These are phyloP conservation scores for Boletus subcaerulescens DNA, from an alignment of 768 basidiomycete genomes.

Conservation along the genomic window DNA sequence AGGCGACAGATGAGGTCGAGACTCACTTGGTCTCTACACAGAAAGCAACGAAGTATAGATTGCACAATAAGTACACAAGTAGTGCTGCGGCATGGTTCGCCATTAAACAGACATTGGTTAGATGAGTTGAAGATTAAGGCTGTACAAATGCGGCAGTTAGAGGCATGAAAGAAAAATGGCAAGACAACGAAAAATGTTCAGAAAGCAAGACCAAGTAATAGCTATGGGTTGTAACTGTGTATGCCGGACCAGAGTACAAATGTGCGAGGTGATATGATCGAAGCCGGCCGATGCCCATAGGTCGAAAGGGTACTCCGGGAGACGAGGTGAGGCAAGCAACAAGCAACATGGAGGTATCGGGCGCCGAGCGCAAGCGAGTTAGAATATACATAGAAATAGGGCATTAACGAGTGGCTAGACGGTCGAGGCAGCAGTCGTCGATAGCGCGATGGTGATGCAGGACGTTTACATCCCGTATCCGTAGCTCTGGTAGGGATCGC, in stretches of 20 bases:
- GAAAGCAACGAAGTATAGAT: slow-evolving; percentile 34
- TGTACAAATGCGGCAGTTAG: slow-evolving; percentile 48
- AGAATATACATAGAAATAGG: slow-evolving; percentile 39
- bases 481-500: slow-evolving; percentile 77
- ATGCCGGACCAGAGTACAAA: slow-evolving; percentile 71
- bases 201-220: slow-evolving; percentile 37
- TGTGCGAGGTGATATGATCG: slow-evolving; percentile 56
- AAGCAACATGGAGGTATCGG: slow-evolving; percentile 32
- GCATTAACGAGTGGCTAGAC: slow-evolving; percentile 30
- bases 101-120: slow-evolving; percentile 43
- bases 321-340: slow-evolving; percentile 39
- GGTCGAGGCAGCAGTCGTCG: slow-evolving; percentile 8
- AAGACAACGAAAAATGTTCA: slow-evolving; percentile 28
- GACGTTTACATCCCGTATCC: slow-evolving; percentile 74
- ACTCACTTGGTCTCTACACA: no score
- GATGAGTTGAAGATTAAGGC: slow-evolving; percentile 37
- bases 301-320: slow-evolving; percentile 32
- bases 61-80: slow-evolving; percentile 41
- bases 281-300: slow-evolving; percentile 35
- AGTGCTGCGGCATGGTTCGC: slow-evolving; percentile 35
- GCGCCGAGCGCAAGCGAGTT: slow-evolving; percentile 33
- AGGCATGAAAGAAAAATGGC: slow-evolving; percentile 20
- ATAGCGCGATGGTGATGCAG: slow-evolving; percentile 28
- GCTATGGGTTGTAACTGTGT: slow-evolving; percentile 40
- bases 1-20: no score